These are phyloP conservation scores for Rutstroemia sydowiana DNA, from an alignment of 2,329 filamentous ascomycete genomes.

Conservation along the genomic window DNA sequence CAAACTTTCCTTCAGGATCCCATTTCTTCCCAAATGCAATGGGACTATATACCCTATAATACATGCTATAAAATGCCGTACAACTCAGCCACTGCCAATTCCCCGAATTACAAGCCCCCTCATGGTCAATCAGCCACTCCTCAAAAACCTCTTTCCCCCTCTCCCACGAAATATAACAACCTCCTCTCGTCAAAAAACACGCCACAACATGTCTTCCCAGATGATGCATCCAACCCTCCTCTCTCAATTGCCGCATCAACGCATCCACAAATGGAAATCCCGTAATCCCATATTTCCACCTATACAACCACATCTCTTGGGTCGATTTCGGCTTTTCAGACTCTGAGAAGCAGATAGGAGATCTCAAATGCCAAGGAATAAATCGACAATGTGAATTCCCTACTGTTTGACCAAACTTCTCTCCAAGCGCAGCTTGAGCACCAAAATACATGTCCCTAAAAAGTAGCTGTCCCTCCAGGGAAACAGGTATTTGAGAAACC, in stretches of 20 bases:
- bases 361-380: slow-evolving; percentile 63
- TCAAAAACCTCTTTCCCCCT: slow-evolving; percentile 72
- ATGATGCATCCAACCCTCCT: slow-evolving; percentile 76
- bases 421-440: slow-evolving; percentile 62
- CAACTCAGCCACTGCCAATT: slow-evolving; percentile 77
- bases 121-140: slow-evolving; percentile 68
- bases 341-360: neutral
- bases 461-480: slow-evolving; percentile 62
- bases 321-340: slow-evolving; percentile 26
- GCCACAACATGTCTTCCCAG: slow-evolving; percentile 70
- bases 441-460: slow-evolving; percentile 83
- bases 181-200: slow-evolving; percentile 72
- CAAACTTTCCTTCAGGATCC: slow-evolving; percentile 60
- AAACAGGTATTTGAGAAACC: slow-evolving; percentile 53
- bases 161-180: slow-evolving; percentile 74
- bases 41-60: slow-evolving; percentile 63
- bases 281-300: slow-evolving; percentile 62
- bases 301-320: slow-evolving; percentile 58
- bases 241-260: slow-evolving; percentile 65
- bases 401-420: slow-evolving; percentile 55
- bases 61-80: slow-evolving; percentile 67
- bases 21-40: slow-evolving; percentile 68
- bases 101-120: slow-evolving; percentile 63
- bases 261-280: slow-evolving; percentile 79
- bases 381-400: slow-evolving; percentile 64